These are phyloP conservation scores for Herpetomonas tarakana DNA, from an alignment of 208 protist genomes.

Conservation along the genomic window DNA sequence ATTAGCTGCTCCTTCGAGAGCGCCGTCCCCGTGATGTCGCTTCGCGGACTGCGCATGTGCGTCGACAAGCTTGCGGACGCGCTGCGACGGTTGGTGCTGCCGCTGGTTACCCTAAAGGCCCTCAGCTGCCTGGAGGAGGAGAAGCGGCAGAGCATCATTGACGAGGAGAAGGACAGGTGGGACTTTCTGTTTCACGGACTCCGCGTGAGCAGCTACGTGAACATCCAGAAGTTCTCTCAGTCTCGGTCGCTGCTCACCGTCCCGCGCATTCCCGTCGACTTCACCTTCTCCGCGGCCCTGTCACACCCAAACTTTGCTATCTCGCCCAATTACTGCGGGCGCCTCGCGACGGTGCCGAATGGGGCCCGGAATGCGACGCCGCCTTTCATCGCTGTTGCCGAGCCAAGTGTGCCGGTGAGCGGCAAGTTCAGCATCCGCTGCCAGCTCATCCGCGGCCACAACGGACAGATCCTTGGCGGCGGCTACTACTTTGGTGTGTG, in stretches of 20 bases:
- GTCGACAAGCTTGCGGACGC: slow-evolving; percentile 65
- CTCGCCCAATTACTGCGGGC: slow-evolving; percentile 68
- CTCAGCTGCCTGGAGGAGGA: slow-evolving; percentile 60
- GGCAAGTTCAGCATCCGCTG: slow-evolving; percentile 74
- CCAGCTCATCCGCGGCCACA: slow-evolving; percentile 78
- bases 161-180: slow-evolving; percentile 80
- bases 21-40: slow-evolving; percentile 25
- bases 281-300: slow-evolving; percentile 65
- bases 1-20: slow-evolving; percentile 61
- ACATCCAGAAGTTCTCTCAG: slow-evolving; percentile 36
- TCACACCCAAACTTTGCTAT: slow-evolving; percentile 75
- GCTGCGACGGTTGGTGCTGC: slow-evolving; percentile 47
- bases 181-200: slow-evolving; percentile 76
- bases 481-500: slow-evolving; percentile 91
- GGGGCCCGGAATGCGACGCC: slow-evolving; percentile 49
- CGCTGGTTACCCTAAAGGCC: slow-evolving; percentile 70
- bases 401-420: slow-evolving; percentile 54
- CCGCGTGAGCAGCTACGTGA: slow-evolving; percentile 59
- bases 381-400: slow-evolving; percentile 87
- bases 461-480: slow-evolving; percentile 86
- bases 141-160: slow-evolving; percentile 51
- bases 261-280: slow-evolving; percentile 47
- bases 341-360: slow-evolving; percentile 72
- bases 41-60: slow-evolving; percentile 59
- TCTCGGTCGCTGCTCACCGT: slow-evolving; percentile 22